Evolutionary conservation across 2,329 filamentous ascomycete species (phyloP).

Genomic region (Pseudocercospora crystallina): DNA sequence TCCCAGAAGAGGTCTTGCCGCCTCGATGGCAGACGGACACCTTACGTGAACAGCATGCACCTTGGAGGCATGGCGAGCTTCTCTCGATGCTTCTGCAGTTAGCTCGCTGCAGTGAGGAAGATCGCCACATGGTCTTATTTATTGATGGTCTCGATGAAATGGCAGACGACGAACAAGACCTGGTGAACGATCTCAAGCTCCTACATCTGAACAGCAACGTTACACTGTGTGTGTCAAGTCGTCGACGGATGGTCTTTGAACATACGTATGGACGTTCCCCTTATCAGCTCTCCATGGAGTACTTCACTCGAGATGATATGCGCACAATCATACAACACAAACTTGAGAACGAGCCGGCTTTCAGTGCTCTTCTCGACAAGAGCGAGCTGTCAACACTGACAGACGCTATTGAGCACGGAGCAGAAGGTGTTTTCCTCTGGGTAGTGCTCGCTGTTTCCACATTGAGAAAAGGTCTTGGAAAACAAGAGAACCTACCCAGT

Average conservation of each 20-base stretch:
- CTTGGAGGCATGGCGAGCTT: neutral
- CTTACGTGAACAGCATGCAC: neutral
- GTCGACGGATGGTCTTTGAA: neutral
- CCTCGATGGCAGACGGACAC: neutral
- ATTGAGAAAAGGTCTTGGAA: neutral
- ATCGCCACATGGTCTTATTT: neutral
- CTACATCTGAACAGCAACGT: neutral
- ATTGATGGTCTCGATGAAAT: constrained; percentile 2
- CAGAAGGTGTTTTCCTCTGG: constrained; percentile 2
- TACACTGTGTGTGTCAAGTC: neutral
- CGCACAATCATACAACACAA: too few relatives aligned
- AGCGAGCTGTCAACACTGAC: neutral
- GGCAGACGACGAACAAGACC: neutral
- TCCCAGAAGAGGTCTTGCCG: neutral
- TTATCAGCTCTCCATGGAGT: neutral
- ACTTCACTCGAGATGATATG: neutral
- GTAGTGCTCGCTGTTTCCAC: neutral
- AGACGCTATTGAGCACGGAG: neutral
- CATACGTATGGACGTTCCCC: neutral
- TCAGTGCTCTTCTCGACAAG: too few relatives aligned
- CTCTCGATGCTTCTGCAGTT: neutral
- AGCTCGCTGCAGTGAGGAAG: too few relatives aligned
- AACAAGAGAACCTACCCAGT: too few relatives aligned
- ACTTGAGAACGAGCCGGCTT: too few relatives aligned
- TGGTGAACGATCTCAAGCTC: neutral